phyloP scores from a whole-genome alignment of 345 rosid genomes.

The Eucalyptus erythrocorys region DNA sequence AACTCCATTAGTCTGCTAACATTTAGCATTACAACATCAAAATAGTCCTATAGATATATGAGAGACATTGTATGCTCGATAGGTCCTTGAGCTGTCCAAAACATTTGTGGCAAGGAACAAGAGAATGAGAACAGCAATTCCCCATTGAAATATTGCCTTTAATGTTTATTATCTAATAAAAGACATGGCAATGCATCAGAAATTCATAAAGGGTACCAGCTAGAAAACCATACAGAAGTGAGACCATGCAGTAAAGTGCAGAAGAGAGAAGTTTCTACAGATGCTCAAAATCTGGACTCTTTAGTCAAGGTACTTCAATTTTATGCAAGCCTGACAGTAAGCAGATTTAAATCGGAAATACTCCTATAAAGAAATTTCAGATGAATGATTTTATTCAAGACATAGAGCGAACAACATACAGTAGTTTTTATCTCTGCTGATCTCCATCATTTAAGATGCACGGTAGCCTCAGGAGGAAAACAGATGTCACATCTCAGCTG shows the following conservation, averaged over 20 bases:
- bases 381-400: background rate
- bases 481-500: background rate
- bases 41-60: background rate
- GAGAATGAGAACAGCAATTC: background rate
- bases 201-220: background rate
- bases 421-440: background rate
- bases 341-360: background rate
- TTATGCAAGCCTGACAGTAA: background rate
- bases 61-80: background rate
- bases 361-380: background rate
- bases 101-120: background rate
- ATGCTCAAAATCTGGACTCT: background rate
- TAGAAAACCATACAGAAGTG: background rate
- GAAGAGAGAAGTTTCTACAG: background rate
- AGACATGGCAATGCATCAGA: background rate
- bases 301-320: background rate
- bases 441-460: background rate
- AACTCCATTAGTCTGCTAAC: background rate
- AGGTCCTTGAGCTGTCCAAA: background rate
- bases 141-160: background rate
- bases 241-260: background rate
- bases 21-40: background rate
- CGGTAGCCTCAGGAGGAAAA: background rate
- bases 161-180: background rate
- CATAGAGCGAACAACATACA: background rate